These are phyloP conservation scores for Flaveria ramosissima DNA, from an alignment of 129 eudicot genomes.

Conservation along the genomic window DNA sequence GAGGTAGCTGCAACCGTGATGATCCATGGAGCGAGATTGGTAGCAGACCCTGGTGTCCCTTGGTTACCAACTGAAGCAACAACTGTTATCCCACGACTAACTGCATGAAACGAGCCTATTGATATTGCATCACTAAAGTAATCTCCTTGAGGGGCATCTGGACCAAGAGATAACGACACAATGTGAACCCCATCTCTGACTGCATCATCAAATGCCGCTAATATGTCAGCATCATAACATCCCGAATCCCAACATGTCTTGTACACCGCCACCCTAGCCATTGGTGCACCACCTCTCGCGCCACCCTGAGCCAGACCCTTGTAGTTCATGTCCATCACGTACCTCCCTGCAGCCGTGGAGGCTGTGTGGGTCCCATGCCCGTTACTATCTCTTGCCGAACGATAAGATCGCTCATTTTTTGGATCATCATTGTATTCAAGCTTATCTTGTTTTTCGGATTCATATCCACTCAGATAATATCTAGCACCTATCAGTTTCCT, in stretches of 20 bases:
- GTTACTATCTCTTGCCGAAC: slow-evolving; percentile 70
- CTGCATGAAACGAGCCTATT: slow-evolving; percentile 85
- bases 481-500: slow-evolving; percentile 93
- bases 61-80: slow-evolving; percentile 83
- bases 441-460: slow-evolving; percentile 45
- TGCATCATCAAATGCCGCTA: slow-evolving; percentile 93
- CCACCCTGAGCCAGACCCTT: slow-evolving; percentile 72
- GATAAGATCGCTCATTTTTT: slow-evolving; percentile 42
- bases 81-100: slow-evolving; percentile 70
- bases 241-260: slow-evolving; percentile 88
- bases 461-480: slow-evolving; percentile 69
- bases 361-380: slow-evolving; percentile 94
- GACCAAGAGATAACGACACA: slow-evolving; percentile 75
- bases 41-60: slow-evolving; percentile 61
- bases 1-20: slow-evolving; percentile 88
- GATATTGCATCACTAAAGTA: slow-evolving; percentile 83
- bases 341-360: slow-evolving; percentile 83
- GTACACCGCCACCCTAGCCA: slow-evolving; percentile 88
- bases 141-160: slow-evolving; percentile 77
- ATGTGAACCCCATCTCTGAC: slow-evolving; percentile 83
- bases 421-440: slow-evolving; percentile 36
- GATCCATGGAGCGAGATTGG: slow-evolving; percentile 90
- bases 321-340: slow-evolving; percentile 62
- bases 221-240: slow-evolving; percentile 75
- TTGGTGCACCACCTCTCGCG: slow-evolving; percentile 87